Evolutionary conservation across 2,329 filamentous ascomycete genomes (phyloP).

Genomic region (Sporothrix euskadiensis): DNA sequence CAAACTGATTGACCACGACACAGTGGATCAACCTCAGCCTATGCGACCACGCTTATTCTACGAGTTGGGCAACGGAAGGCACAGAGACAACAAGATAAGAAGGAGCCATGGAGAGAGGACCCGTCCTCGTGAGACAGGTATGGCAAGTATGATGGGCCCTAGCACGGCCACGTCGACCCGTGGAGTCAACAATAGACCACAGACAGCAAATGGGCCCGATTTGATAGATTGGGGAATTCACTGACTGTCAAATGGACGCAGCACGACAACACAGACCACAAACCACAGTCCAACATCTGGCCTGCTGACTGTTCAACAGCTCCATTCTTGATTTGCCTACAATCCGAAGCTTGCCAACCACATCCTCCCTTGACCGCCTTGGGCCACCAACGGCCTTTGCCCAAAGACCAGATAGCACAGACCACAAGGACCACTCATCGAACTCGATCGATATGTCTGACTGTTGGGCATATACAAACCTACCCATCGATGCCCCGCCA

Average conservation of each 20-base stretch:
- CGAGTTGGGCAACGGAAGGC: neutral
- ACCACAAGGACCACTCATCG: neutral
- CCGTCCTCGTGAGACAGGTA: neutral
- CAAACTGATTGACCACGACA: neutral
- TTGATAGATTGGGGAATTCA: neutral
- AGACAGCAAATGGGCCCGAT: neutral
- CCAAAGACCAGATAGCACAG: neutral
- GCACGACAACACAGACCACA: neutral
- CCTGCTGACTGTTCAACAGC: neutral
- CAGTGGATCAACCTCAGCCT: neutral
- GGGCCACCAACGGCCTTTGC: neutral
- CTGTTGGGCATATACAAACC: neutral
- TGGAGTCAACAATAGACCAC: neutral
- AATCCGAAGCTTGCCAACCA: neutral
- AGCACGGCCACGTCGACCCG: conserved; percentile 8
- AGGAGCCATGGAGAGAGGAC: neutral
- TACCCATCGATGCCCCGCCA: neutral
- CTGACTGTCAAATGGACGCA: neutral
- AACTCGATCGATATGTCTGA: neutral
- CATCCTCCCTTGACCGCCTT: neutral
- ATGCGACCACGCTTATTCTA: neutral
- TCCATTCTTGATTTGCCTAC: neutral
- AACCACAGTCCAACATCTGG: no score
- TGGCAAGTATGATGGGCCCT: neutral
- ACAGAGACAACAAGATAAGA: neutral